Percentiles rank a stretch among this genome's conserved stretches.
Evolutionary conservation across 2,329 filamentous ascomycete genomes (phyloP).

Genomic region (Ambrosiella cleistominuta): DNA sequence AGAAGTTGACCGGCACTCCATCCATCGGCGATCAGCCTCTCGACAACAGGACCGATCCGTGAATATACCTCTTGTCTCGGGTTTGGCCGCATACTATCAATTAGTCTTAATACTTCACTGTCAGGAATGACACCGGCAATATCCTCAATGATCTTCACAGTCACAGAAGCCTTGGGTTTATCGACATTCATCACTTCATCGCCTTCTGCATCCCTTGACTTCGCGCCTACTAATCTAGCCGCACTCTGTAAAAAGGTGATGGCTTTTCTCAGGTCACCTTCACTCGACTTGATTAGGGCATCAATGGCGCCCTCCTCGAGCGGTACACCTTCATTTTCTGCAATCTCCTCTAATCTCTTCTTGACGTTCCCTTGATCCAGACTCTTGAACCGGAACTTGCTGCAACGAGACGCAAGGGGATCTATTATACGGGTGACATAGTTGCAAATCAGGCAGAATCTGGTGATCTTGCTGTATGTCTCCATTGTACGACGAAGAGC

Average conservation of each 20-base stretch:
- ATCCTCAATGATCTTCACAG: conserved; percentile 69
- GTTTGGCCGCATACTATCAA: conserved; percentile 59
- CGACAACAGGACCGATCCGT: conserved; percentile 59
- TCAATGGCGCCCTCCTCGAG: conserved; percentile 68
- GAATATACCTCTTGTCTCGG: conserved; percentile 49
- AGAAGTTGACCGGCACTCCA: conserved; percentile 91
- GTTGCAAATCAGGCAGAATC: conserved; percentile 96
- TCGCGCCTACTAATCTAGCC: conserved; percentile 67
- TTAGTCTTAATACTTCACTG: conserved; percentile 49
- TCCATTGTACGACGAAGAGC: conserved; percentile 94
- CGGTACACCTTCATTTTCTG: conserved; percentile 55
- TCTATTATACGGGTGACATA: conserved; percentile 98
- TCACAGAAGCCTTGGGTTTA: conserved; percentile 37
- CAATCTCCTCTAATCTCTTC: conserved; percentile 66
- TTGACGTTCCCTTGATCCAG: conserved; percentile 74
- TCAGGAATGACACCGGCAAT: conserved; percentile 90
- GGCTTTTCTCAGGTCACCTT: conserved; percentile 87
- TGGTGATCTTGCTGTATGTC: conserved; percentile 87
- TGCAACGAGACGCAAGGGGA: conserved; percentile 79
- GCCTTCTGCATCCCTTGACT: conserved; percentile 29
- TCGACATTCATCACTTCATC: conserved; percentile 46
- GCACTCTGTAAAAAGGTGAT: conserved; percentile 94
- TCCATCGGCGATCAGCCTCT: conserved; percentile 84
- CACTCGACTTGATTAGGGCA: conserved; percentile 68
- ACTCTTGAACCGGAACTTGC: conserved; percentile 95